Base-by-base conservation (phyloP, 2,329 filamentous ascomycete species). In the Alternaria triticina region DNA sequence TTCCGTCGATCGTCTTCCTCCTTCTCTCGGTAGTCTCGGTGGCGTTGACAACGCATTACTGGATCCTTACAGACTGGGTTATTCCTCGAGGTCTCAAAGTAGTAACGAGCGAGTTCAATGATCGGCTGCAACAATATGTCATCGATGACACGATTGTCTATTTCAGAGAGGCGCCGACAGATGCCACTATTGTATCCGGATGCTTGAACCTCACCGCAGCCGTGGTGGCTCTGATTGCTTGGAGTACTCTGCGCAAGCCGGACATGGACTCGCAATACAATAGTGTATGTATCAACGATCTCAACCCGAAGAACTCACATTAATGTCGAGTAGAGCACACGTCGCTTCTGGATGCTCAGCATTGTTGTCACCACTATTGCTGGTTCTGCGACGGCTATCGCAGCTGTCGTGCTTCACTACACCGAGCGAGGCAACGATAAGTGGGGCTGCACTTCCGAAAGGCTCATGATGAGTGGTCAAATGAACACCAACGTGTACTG, bases 11-110 rank as follows among this genome's bases (percentile, higher is more conserved):
- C 23, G 33, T 74, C 27, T 74, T 77, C 45, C 60, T 73, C 13
- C 59, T 77, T 11, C 52, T 77, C 33, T 79, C 76, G 1, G 28
- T 76, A 12, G 56, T 74, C 15, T 74, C 74, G 10, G 71, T 76
- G 22, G 67, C 70, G 28, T 65, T 79, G 33, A 76, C 73, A 9
- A 69, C 67, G 6, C 67, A 73, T 49, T 77, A 76, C 57, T 77
- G 74, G 74, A 72, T 76, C 30, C 58, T 75, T 10, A 70, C 69
- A 28, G 75, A 77, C 54, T 76, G 72, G 68, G 59, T 77, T 8
- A 61, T 72, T 27, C 61, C 68, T 12, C 60, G 69, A 54, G 71
- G 67, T 33, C 50, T 77, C 3, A 54, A 57, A n/a, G 59, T 74
- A 7, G 62, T 56, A 9, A 72, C 69, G 7, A 51, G 30, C 27